Conservation (phyloP, 1,284 basidiomycete genomes). For the Schizophyllum amplum region DNA sequence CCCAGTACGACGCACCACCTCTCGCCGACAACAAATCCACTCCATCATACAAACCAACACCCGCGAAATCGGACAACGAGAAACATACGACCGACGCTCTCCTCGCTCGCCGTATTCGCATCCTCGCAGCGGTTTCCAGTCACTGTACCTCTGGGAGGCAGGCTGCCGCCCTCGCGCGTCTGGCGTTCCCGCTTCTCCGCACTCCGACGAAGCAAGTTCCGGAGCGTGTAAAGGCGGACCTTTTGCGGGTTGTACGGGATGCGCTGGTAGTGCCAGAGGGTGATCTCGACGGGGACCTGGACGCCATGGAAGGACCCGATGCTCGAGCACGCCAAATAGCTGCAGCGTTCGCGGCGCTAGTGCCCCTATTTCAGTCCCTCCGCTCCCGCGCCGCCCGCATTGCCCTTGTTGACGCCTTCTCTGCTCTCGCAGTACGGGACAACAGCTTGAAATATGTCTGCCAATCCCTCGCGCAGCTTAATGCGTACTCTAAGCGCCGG, state of each 20-base stretch:
- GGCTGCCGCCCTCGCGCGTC: conserved; percentile 64
- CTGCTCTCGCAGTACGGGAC: conserved; percentile 47
- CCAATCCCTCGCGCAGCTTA: conserved; percentile 62
- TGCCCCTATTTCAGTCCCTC: conserved; percentile 71
- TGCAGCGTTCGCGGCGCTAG: conserved; percentile 58
- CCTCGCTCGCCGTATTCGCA: conserved; percentile 74
- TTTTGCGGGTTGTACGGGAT: conserved; percentile 62
- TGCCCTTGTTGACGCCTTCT: conserved; percentile 61
- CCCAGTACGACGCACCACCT: no score
- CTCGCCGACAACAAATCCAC: no score
- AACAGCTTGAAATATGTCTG: conserved; percentile 40
- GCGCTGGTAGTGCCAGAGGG: no score
- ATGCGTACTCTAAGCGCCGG: conserved; percentile 78
- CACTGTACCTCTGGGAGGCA: conserved; percentile 68
- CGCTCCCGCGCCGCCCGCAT: conserved; percentile 63
- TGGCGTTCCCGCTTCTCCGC: conserved; percentile 80
- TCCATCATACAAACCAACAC: conserved; percentile 32
- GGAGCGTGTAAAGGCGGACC: conserved; percentile 83
- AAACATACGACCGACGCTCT: conserved; percentile 39
- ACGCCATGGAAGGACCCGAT: conserved; percentile 57
- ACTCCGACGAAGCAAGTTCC: conserved; percentile 72
- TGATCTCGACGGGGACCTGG: conserved; percentile 43
- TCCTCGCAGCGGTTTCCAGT: conserved; percentile 77
- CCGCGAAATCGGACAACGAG: conserved; percentile 32
- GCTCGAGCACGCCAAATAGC: conserved; percentile 63